Conservation (phyloP, 108 stramenopile genomes). For the Cyclostephanos tholiformis region DNA sequence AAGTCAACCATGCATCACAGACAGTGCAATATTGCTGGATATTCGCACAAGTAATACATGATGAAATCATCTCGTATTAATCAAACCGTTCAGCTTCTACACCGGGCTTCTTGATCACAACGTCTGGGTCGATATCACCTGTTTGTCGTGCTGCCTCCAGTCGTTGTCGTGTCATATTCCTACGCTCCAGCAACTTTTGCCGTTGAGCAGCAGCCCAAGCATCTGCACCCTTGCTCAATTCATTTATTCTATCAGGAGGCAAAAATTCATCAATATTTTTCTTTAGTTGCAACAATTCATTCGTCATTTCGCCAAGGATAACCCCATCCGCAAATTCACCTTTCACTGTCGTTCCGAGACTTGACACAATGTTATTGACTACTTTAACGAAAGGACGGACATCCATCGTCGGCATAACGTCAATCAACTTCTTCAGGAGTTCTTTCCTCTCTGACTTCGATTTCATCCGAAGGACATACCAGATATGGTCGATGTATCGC, state of each 20-base stretch:
- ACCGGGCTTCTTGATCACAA: slow-evolving; percentile 30
- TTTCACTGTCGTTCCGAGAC: slow-evolving; percentile 72
- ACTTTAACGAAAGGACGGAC: slow-evolving; percentile 89
- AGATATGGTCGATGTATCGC: slow-evolving; percentile 81
- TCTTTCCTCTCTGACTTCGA: slow-evolving; percentile 68
- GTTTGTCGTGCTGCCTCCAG: slow-evolving; percentile 53
- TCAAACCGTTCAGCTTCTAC: slow-evolving; percentile 49
- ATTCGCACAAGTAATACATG: too few species aligned
- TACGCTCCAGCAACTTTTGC: slow-evolving; percentile 62
- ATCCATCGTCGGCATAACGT: slow-evolving; percentile 87
- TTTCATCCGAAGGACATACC: slow-evolving; percentile 84
- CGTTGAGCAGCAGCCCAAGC: slow-evolving; percentile 82
- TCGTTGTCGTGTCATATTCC: slow-evolving; percentile 66
- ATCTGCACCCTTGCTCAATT: slow-evolving; percentile 79
- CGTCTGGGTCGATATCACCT: slow-evolving; percentile 38
- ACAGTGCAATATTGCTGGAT: too few species aligned
- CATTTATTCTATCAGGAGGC: slow-evolving; percentile 80
- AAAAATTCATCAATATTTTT: slow-evolving; percentile 81
- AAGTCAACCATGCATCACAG: too few species aligned
- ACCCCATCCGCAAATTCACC: slow-evolving; percentile 72
- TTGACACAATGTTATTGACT: slow-evolving; percentile 82
- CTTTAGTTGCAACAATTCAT: slow-evolving; percentile 77
- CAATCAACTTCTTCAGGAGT: slow-evolving; percentile 71
- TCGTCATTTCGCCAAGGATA: slow-evolving; percentile 79
- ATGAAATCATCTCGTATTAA: slow-evolving; percentile 9